Conservation (phyloP, 306 rosid genomes). For the Mimosa bimucronata region DNA sequence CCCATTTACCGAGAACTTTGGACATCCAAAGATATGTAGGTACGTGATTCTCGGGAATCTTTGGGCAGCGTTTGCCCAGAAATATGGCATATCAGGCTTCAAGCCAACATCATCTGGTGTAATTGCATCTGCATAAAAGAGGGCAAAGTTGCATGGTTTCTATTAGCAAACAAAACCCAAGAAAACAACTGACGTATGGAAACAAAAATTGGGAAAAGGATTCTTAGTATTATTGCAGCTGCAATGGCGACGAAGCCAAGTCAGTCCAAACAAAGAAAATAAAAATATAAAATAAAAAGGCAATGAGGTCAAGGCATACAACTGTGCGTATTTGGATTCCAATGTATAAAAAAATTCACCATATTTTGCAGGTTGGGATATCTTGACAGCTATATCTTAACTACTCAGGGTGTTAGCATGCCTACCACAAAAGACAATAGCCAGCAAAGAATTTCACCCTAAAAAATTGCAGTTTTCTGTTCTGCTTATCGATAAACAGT, state of each 20-base stretch:
- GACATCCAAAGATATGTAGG: conserved; percentile 70
- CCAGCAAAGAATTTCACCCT: background rate
- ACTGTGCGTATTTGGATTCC: background rate
- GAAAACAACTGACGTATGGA: conserved; percentile 14
- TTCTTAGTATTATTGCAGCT: conserved; percentile 7
- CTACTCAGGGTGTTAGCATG: background rate
- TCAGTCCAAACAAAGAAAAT: background rate
- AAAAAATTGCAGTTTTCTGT: background rate
- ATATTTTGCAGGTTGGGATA: background rate
- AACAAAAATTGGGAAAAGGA: conserved; percentile 7
- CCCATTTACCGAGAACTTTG: conserved; percentile 71
- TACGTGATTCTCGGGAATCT: conserved; percentile 65
- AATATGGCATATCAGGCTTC: conserved; percentile 66
- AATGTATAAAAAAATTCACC: background rate
- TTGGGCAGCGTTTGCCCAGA: conserved; percentile 36
- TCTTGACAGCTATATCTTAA: background rate
- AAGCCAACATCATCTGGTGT: conserved; percentile 73
- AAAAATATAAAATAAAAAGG: background rate
- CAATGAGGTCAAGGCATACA: conserved; percentile 28
- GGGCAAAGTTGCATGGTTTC: conserved; percentile 34
- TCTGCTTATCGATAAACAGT: background rate
- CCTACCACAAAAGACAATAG: background rate
- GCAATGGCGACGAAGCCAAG: conserved; percentile 17
- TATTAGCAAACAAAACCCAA: background rate
- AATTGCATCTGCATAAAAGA: conserved; percentile 62